Evolutionary conservation across 352 stramenopile species (phyloP).

Genomic region (Phytophthora cactorum): DNA sequence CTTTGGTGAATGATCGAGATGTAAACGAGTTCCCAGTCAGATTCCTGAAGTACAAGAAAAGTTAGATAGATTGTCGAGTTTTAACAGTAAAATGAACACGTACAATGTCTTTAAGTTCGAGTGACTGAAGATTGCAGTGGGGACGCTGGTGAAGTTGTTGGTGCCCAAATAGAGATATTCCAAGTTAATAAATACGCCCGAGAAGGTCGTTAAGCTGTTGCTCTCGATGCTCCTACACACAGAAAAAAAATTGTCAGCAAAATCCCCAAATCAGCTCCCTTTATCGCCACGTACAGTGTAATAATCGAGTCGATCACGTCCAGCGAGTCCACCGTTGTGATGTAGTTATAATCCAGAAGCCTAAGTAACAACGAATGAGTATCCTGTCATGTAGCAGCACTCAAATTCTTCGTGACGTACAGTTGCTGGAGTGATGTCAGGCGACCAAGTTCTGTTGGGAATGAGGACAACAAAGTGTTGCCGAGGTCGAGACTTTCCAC

Average conservation of each 20-base stretch:
- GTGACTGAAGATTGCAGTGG: constrained; percentile 50
- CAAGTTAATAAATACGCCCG: constrained; percentile 55
- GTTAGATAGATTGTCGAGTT: background rate
- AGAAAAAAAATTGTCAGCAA: background rate
- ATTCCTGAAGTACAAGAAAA: constrained; percentile 11
- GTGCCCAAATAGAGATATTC: constrained; percentile 51
- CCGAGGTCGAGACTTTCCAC: constrained; percentile 30
- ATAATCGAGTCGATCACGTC: constrained; percentile 32
- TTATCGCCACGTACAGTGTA: constrained; percentile 21
- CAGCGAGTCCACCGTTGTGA: constrained; percentile 26
- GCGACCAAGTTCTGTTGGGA: constrained; percentile 26
- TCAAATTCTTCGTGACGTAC: constrained; percentile 8
- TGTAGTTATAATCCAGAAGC: constrained; percentile 41
- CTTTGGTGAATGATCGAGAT: constrained; percentile 38
- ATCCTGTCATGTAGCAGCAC: background rate
- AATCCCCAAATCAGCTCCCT: background rate
- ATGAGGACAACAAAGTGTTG: constrained; percentile 32
- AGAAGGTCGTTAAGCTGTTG: constrained; percentile 63
- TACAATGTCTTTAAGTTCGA: constrained; percentile 5
- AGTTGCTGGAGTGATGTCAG: constrained; percentile 26
- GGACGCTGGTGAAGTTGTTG: constrained; percentile 59
- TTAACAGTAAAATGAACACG: background rate
- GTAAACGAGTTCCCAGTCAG: constrained; percentile 48
- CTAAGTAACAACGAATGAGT: constrained; percentile 13
- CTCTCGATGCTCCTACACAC: constrained; percentile 49